Evolutionary conservation across 225 moss, liverwort and hornwort species (phyloP), one percentile per base, ranked within the genome.

Genomic region (Straminergon stramineum): DNA sequence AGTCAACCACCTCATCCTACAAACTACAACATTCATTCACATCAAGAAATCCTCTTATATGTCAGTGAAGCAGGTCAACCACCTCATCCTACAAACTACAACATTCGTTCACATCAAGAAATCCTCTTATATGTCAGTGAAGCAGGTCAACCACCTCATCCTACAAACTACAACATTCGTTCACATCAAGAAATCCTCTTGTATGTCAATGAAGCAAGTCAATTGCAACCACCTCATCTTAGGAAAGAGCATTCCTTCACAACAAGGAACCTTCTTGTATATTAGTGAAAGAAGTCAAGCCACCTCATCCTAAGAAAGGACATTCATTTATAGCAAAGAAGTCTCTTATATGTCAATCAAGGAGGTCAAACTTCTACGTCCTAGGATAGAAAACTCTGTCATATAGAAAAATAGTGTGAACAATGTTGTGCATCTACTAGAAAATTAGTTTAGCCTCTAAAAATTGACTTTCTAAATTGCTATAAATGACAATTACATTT

Each of bases 331-430:
- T 11, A 60, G 11, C 23, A 23, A 60, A 10, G 4, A 60, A 1
- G 60, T 11, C 11, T 60, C 60, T 61, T 61, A 12, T 61, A 61
- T 26, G 26, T 61, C 8, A 26, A 5, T 61, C 26, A 61, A 12
- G 26, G 24, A 61, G 11, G 26, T 61, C 26, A 61, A 24, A 22
- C 61, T 11, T 48, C 26, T 1, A 2, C 61, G 26, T 78, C 4
- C 0, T 14, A 14, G 1, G 0, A 77, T 35, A 22, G 14, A 8
- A 34, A 5, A 35, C 8, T 78, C 13, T 1, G 22, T 35, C 1
- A 5, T 9, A 15, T 2, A 26, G 0, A 58, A 27, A 57, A 6
- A 27, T 3, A n/a, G 27, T 17, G 1, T 57, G 13, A 58, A n/a
- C 5, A 37, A n/a, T 56, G 2, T n/a, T 56, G 1, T 26, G 0